Base-by-base conservation (phyloP, 2,329 filamentous ascomycete species). In the Hysterium pulicare region DNA sequence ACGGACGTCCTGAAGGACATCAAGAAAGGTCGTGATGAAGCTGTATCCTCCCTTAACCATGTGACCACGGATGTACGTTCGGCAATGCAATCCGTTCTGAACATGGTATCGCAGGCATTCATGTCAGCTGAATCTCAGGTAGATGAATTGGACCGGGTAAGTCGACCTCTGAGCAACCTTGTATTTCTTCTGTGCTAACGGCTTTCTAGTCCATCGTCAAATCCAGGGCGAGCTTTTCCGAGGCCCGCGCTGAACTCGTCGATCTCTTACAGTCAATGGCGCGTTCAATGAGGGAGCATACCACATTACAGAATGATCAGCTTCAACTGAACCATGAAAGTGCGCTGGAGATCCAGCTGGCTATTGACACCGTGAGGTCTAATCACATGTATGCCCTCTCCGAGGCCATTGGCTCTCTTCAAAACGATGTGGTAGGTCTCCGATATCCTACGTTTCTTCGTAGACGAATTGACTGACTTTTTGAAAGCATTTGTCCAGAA, bases 101-200 rank as follows among this genome's bases (percentile, higher is more conserved):
- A 32, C n/a, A 45, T 33, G 33, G 30, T 45, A 19, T 33, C 28
- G 16, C 38, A 39, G 19, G 41, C 41, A n/a, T 43, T 20, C 15
- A 37, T 15, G 15, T 6, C 9, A 3, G 33, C 40, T n/a, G 40
- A 37, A 31, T 5, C 21, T 11, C 20, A 31, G 13, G 33, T 31
- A 13, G 40, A 37, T 10, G 23, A 78, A 81, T 56, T 80, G 78
- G 40, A 82, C 69, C 3, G 64, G 47, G 54, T 75, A 81, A 13
- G 11, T 8, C n/a, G n/a, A n/a, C n/a, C n/a, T n/a, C n/a, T n/a
- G n/a, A n/a, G n/a, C n/a, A 34, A 28, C 24, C 24, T 28, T 8
- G 24, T 28, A 7, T 28, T 23, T 38, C 9, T 52, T 70, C n/a
- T 24, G 13, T 37, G 9, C 44, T 46, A 40, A 43, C 22, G 21